phyloP scores from a whole-genome alignment of 2,329 filamentous ascomycete species.

The Trichoderma sp. region DNA sequence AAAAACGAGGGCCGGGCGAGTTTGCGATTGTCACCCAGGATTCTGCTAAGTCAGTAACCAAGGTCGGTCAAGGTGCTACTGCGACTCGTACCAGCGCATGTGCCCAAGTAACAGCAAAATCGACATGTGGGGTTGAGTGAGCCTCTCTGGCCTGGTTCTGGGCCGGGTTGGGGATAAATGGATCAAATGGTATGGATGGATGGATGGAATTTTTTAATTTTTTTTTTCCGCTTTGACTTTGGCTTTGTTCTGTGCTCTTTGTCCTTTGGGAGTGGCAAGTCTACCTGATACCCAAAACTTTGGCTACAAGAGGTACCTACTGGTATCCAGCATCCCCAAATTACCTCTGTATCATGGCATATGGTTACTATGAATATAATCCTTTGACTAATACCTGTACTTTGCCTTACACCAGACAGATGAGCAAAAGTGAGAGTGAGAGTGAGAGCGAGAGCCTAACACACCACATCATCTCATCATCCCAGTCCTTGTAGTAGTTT shows the following conservation, averaged over 20 bases:
- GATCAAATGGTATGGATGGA: neutral
- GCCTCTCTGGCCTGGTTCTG: neutral
- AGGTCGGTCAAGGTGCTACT: neutral
- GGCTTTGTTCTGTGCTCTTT: neutral
- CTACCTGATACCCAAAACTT: neutral
- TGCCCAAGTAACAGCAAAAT: neutral
- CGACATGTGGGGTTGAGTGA: neutral
- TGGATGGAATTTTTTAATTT: neutral
- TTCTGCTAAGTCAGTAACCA: constrained; percentile 1
- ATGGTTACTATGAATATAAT: too few species aligned
- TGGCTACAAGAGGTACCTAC: neutral
- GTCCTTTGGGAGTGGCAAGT: neutral
- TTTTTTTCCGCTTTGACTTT: neutral
- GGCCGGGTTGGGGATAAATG: neutral
- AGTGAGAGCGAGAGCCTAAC: neutral
- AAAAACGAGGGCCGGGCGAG: neutral
- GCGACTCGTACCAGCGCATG: neutral
- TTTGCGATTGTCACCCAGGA: constrained; percentile 20
- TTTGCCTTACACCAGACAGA: neutral
- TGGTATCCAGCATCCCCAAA: neutral
- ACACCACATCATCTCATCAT: neutral
- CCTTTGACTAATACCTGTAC: too few species aligned
- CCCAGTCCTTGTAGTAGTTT: neutral
- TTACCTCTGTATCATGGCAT: neutral
- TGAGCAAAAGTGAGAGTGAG: neutral